Base-by-base conservation (phyloP, 208 protist genomes). In the Tetramitus jugosus region DNA sequence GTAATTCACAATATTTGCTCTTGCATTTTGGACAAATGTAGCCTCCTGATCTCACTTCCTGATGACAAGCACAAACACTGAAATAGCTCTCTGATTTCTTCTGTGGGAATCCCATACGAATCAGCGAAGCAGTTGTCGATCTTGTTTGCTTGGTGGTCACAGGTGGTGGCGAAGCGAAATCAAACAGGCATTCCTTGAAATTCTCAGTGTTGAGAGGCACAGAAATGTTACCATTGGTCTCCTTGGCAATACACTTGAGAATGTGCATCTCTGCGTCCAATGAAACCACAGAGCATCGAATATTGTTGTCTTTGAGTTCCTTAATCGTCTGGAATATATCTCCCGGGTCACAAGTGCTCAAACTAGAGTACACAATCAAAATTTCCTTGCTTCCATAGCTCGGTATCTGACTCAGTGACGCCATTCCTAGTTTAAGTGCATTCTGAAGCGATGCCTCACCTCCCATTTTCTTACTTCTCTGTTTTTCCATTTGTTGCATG, bases 371-470 rank as follows among this genome's bases (percentile, higher is more conserved):
- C 13, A 92, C 52, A 14, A 92, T 49, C 6, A 92, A 3, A 17
- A 92, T 77, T 72, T 93, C 90, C 39, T 86, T 79, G 37, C 62
- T 83, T 33, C 88, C 88, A 77, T 92, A 89, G 26, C 79, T 80
- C 35, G 90, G 89, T 26, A 91, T 69, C 49, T 78, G 61, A 13
- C 74, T 26, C 2, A 93, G 80, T 31, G 79, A 79, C 4, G 64
- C 52, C 23, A 81, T 52, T 29, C 87, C 84, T 68, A 88, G 45
- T 17, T 87, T 80, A 13, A 93, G 60, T 37, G 83, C 40, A 71
- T 90, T 91, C 82, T 92, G 88, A 33, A 91, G 62, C 2, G 89
- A 92, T 1, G 85, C 76, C 40, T 86, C 84, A 29, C 89, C 89
- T 33, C 67, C 79, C 1, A 69, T 43, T n/a, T n/a, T n/a, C n/a